These are phyloP conservation scores for Entoloma clypeatum DNA, from an alignment of 1,284 basidiomycete genomes.

Conservation along the genomic window DNA sequence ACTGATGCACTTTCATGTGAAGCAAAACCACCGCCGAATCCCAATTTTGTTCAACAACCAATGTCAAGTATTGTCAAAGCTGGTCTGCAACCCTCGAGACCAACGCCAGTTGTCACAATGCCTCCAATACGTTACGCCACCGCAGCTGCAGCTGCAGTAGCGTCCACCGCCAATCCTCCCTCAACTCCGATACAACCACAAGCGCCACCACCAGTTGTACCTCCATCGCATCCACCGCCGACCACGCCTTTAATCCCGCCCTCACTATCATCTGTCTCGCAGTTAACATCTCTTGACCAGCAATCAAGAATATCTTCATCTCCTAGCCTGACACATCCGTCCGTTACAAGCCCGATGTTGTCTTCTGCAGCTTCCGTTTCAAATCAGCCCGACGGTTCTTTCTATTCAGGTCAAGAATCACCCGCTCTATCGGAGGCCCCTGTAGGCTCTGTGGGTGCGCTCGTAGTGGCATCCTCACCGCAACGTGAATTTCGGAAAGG, in stretches of 20 bases:
- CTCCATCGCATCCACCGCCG: slow-evolving; percentile 32
- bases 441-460: slow-evolving; percentile 49
- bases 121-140: slow-evolving; percentile 90
- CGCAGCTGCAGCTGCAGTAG: slow-evolving; percentile 84
- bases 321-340: slow-evolving; percentile 76
- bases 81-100: slow-evolving; percentile 49
- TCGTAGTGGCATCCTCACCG: slow-evolving; percentile 57
- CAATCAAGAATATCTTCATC: slow-evolving; percentile 56
- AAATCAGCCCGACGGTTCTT: slow-evolving; percentile 65
- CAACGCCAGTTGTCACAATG: slow-evolving; percentile 46
- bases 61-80: slow-evolving; percentile 80
- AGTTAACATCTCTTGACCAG: slow-evolving; percentile 43
- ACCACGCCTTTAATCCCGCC: slow-evolving; percentile 37
- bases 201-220: slow-evolving; percentile 45
- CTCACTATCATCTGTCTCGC: slow-evolving; percentile 34
- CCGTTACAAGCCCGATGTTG: slow-evolving; percentile 72
- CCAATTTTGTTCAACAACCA: slow-evolving; percentile 76
- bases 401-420: slow-evolving; percentile 65
- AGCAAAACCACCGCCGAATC: slow-evolving; percentile 75
- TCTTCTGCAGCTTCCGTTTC: slow-evolving; percentile 75
- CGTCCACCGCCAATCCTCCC: slow-evolving; percentile 37
- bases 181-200: slow-evolving; percentile 15
- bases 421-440: slow-evolving; percentile 69
- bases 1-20: slow-evolving; percentile 25
- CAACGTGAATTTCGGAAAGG: slow-evolving; percentile 44